Percentiles rank a stretch among this genome's conserved stretches.
Conservation (phyloP, 129 eudicot species). For the Saussurea involucrata region DNA sequence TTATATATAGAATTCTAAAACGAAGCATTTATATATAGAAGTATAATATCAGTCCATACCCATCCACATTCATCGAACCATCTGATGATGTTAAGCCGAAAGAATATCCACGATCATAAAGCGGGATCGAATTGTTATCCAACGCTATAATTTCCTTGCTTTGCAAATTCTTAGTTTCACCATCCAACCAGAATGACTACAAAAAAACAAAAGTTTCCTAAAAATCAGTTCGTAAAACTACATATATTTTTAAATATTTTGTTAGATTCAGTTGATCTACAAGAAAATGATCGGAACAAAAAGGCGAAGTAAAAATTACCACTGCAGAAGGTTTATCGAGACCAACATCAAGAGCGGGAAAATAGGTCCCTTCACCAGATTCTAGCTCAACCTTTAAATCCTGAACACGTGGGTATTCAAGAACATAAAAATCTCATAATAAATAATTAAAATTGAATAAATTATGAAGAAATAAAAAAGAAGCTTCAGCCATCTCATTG, state of each 20-base stretch:
- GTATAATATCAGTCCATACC: conserved; percentile 40
- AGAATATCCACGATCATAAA: conserved; percentile 85
- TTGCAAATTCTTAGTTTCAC: conserved; percentile 44
- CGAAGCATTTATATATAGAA: not conserved
- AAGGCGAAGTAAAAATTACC: conserved; percentile 34
- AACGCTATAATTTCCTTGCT: conserved; percentile 40
- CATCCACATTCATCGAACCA: conserved; percentile 48
- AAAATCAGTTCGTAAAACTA: not conserved
- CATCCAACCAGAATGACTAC: conserved; percentile 85
- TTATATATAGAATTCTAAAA: not conserved
- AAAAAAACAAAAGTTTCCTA: not conserved
- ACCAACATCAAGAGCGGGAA: conserved; percentile 83
- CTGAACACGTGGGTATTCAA: conserved; percentile 31
- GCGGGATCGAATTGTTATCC: conserved; percentile 77
- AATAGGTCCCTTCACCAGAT: conserved; percentile 87
- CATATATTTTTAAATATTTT: not conserved
- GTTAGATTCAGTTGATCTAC: not conserved
- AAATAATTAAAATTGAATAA: not conserved
- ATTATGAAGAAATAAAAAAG: not conserved
- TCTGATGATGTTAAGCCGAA: conserved; percentile 54
- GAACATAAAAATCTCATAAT: not conserved
- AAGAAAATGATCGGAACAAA: not conserved
- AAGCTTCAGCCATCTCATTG: too few species aligned
- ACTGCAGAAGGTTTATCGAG: conserved; percentile 61
- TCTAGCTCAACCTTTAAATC: conserved; percentile 48